Base-by-base conservation (phyloP, 371 early-diverging fungal species). In the Mortierella sp. region DNA sequence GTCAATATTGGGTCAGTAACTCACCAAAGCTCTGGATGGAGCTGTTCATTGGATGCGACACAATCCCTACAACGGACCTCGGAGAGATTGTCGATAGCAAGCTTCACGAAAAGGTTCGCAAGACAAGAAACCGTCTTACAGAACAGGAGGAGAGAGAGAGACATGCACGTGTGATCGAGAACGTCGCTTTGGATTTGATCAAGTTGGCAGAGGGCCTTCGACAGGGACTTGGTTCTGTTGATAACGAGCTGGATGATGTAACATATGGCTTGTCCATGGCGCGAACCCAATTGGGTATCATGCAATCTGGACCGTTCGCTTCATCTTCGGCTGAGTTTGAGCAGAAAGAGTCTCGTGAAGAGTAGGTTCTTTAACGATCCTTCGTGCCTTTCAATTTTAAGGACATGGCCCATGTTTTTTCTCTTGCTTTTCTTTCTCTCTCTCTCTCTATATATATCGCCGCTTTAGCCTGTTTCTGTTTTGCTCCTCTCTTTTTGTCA, bases 21-120 rank as follows among this genome's bases (percentile, higher is more conserved):
- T 57, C 70, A 8, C 76, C 82, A 67, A 81, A 81, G 58, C 76
- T 81, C 33, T 81, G 82, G 82, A 81, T 81, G 76, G 82, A 81
- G 64, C 64, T 81, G 28, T 81, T 81, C 57, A 76, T 81, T 63
- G 82, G 82, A 50, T 81, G 82, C 63, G 82, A 81, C 63, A 81
- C 82, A 47, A 81, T 81, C 41, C 82, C 82, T 1, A 81, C 82
- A 4, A 81, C 82, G 13, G 82, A 75, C 24, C 48, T 81, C 33
- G 82, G 82, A 9, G 82, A 81, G 64, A 52, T 81, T 28, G 82
- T 81, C 48, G 73, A 81, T 2, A 81, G 82, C 19, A 61, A 63
- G 48, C 33, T 81, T 59, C 82, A 81, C 28, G 82, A 75, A 40
- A 81, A 81, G 76, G 82, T 81, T 1, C 82, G 82, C 65, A 81